phyloP scores from a whole-genome alignment of 768 basidiomycete genomes.

The Lactarius hengduanensis region DNA sequence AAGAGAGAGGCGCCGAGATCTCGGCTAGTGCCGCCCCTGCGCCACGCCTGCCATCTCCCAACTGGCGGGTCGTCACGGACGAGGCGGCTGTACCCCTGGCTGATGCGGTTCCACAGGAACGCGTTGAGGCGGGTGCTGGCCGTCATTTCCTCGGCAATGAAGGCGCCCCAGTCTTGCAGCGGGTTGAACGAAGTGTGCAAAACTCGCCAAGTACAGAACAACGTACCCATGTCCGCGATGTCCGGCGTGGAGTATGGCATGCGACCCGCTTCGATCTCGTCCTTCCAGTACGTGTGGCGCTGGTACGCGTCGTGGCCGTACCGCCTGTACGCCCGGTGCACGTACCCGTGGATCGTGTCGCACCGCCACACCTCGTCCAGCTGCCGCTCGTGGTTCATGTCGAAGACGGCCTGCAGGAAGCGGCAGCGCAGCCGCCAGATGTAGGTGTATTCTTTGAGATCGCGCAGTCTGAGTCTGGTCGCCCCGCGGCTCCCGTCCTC shows the following conservation, averaged over 20 bases:
- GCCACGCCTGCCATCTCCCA: slow-evolving; percentile 19
- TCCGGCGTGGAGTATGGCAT: slow-evolving; percentile 11
- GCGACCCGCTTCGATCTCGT: slow-evolving; percentile 5
- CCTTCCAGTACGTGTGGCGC: slow-evolving; percentile 16
- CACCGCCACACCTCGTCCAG: slow-evolving; percentile 18
- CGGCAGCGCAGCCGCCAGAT: slow-evolving; percentile 18
- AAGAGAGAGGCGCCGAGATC: neutral
- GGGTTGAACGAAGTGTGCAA: neutral
- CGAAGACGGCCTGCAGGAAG: slow-evolving; percentile 16
- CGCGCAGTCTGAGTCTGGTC: neutral
- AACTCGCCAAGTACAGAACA: neutral
- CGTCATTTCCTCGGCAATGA: slow-evolving; percentile 3
- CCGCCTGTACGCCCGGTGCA: slow-evolving; percentile 17
- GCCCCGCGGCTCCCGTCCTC: neutral
- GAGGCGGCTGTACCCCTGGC: slow-evolving; percentile 19
- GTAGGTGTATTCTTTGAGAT: slow-evolving; percentile 10
- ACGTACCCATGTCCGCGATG: slow-evolving; percentile 20
- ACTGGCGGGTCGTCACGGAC: slow-evolving; percentile 11
- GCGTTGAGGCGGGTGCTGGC: slow-evolving; percentile 4
- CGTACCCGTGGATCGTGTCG: slow-evolving; percentile 12
- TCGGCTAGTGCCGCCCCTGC: slow-evolving; percentile 1
- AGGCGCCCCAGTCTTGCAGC: slow-evolving; percentile 14
- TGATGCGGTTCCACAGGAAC: slow-evolving; percentile 23
- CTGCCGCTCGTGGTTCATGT: slow-evolving; percentile 13
- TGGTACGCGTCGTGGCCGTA: slow-evolving; percentile 19